These are phyloP conservation scores for Russula emetica DNA, from an alignment of 768 basidiomycete species.

Conservation along the genomic window DNA sequence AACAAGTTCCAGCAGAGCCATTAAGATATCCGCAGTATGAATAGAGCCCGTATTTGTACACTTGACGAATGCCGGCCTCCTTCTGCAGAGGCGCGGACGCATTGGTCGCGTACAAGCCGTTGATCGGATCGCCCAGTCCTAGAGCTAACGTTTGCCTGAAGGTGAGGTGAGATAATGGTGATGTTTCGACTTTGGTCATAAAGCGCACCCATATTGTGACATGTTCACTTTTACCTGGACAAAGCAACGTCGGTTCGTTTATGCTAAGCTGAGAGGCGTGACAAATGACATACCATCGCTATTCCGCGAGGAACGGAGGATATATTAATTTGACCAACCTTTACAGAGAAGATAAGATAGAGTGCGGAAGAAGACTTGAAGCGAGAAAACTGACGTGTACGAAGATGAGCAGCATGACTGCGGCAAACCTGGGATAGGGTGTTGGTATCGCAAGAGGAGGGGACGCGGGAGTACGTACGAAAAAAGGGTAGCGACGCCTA, in stretches of 20 bases:
- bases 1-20: constrained; percentile 55
- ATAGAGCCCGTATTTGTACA: constrained; percentile 79
- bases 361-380: constrained; percentile 21
- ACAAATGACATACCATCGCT: constrained; percentile 54
- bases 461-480: constrained; percentile 48
- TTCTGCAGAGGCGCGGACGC: constrained; percentile 55
- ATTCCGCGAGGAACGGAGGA: constrained; percentile 66
- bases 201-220: constrained; percentile 62
- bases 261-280: constrained; percentile 21
- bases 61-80: constrained; percentile 57
- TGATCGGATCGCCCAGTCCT: constrained; percentile 47
- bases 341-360: constrained; percentile 30
- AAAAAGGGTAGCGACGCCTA: constrained; percentile 65
- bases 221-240: constrained; percentile 63
- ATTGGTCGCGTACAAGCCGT: constrained; percentile 63
- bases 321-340: constrained; percentile 83
- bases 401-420: constrained; percentile 66
- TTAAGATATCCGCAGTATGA: constrained; percentile 72
- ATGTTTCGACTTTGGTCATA: constrained; percentile 2
- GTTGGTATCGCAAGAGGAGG: constrained; percentile 28
- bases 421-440: constrained; percentile 41
- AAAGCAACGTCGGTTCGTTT: constrained; percentile 14
- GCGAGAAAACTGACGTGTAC: constrained; percentile 56
- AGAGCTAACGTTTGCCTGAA: constrained; percentile 46
- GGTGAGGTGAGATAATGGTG: constrained; percentile 13